Base-by-base conservation (phyloP, 1,139 yeast genomes). In the Nakaseomyces nivariensis region DNA sequence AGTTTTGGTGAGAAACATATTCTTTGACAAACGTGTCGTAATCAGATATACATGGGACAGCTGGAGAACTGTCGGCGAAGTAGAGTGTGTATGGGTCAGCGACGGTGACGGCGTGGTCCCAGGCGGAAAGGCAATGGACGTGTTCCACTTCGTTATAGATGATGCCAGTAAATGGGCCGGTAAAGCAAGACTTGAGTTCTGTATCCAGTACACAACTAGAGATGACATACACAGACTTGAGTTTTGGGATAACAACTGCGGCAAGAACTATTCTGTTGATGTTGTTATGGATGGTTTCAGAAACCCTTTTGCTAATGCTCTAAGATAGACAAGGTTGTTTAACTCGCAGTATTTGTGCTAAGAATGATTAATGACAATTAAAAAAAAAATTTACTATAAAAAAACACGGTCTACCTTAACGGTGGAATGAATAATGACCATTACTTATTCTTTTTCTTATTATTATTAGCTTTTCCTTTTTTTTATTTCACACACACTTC, bases 161-260 rank as follows among this genome's bases (percentile, higher is more conserved):
- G 60, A 58, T 40, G 36, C 38, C 2, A 32, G 29, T 17, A 45
- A 34, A 13, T 34, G 38, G 37, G 42, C 33, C 17, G 40, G 38
- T 33, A 45, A 36, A 26, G 53, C 56, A 6, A 49, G 48, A 31
- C 50, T 63, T 34, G 64, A 64, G 52, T 57, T 64, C 47, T 63
- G 67, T 50, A 54, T 63, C 10, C 63, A 59, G 38, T 64, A 64
- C 54, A 54, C 54, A 13, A 58, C 65, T 26, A 53, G 66, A 45
- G 50, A 58, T 48, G 61, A 58, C 41, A 47, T 46, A 13, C 49
- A 52, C 6, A 52, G 62, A 37, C 49, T 48, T 24, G 66, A 63
- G 50, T 58, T 48, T 50, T 64, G 68, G 68, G 68, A 64, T 50
- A 64, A 63, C 50, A 64, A 64, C 51, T 55, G 55, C 45, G 61